Evolutionary conservation across 1,284 basidiomycete species (phyloP).

Genomic region (Takashimella koratensis): DNA sequence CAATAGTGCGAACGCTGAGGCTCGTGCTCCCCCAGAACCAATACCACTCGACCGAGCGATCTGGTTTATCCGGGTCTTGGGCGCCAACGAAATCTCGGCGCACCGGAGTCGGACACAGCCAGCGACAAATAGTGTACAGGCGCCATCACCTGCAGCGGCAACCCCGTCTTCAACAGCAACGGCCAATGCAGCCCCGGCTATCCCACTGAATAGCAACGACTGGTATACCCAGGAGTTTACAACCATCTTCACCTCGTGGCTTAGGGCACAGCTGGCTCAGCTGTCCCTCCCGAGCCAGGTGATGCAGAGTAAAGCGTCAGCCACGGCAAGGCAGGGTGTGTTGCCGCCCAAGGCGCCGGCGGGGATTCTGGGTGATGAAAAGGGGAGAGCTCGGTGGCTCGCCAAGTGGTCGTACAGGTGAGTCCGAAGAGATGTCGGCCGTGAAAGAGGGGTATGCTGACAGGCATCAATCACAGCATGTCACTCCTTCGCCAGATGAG

Average conservation of each 20-base stretch:
- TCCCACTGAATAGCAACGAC: conserved; percentile 61
- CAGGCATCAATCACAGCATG: conserved; percentile 53
- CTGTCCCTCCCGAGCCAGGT: conserved; percentile 75
- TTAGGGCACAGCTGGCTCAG: conserved; percentile 83
- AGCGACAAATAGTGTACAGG: conserved; percentile 20
- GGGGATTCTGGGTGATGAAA: conserved; percentile 51
- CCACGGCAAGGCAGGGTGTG: conserved; percentile 52
- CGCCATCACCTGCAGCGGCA: conserved; percentile 31
- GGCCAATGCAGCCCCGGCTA: conserved; percentile 30
- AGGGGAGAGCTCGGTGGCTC: conserved; percentile 29
- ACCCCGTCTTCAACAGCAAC: conserved; percentile 40
- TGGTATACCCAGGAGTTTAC: conserved; percentile 92
- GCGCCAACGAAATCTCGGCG: conserved; percentile 87
- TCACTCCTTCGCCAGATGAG: conserved; percentile 73
- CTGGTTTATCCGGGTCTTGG: conserved; percentile 92
- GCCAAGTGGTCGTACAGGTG: conserved; percentile 43
- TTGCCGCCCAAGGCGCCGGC: conserved; percentile 34
- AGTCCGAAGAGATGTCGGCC: conserved; percentile 1
- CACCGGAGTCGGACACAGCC: conserved; percentile 52
- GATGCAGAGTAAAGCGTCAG: conserved; percentile 70
- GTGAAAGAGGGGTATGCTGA: not conserved
- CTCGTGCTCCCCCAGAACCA: conserved; percentile 53
- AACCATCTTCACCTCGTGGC: conserved; percentile 74
- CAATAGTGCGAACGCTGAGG: conserved; percentile 2
- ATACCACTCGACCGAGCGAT: conserved; percentile 83